phyloP scores from a whole-genome alignment of 2,329 filamentous ascomycete genomes.

The Lasiodiplodia gonubiensis region DNA sequence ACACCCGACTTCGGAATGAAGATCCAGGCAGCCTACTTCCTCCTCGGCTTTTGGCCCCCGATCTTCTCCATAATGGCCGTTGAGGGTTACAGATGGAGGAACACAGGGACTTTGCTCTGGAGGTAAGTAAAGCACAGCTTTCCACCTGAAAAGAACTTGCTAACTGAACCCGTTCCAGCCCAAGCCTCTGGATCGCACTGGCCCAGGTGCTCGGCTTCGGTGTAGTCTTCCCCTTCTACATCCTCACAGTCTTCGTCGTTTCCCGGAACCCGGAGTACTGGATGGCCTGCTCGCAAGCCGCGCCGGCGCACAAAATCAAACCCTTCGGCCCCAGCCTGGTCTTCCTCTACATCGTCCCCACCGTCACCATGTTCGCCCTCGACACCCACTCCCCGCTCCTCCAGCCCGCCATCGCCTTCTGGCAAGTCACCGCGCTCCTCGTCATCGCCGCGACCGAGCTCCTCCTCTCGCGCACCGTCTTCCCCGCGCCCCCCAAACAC shows the following conservation, averaged over 20 bases:
- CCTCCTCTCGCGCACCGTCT: neutral
- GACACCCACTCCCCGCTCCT: constrained; percentile 27
- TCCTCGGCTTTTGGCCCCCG: neutral
- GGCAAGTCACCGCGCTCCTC: constrained; percentile 29
- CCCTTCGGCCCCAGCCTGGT: constrained; percentile 35
- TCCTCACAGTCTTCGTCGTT: constrained; percentile 32
- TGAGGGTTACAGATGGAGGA: neutral
- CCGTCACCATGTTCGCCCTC: constrained; percentile 34
- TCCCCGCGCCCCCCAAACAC: neutral
- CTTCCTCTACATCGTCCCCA: constrained; percentile 37
- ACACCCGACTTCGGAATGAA: neutral
- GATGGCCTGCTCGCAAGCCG: constrained; percentile 19
- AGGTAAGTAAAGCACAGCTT: neutral
- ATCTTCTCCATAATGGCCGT: neutral
- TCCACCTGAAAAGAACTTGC: neutral
- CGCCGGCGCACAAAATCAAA: constrained; percentile 31
- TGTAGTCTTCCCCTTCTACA: constrained; percentile 36
- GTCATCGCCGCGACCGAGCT: neutral
- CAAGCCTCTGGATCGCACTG: constrained; percentile 5
- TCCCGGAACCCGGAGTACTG: constrained; percentile 31
- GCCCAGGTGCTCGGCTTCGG: constrained; percentile 20
- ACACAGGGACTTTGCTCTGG: neutral
- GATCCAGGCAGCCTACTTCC: neutral
- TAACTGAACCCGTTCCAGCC: neutral
- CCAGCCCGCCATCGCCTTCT: constrained; percentile 34